Percentiles rank a stretch among this genome's conserved stretches.
Conservation (phyloP, 768 basidiomycete genomes). For the Ephemerocybe angulata region DNA sequence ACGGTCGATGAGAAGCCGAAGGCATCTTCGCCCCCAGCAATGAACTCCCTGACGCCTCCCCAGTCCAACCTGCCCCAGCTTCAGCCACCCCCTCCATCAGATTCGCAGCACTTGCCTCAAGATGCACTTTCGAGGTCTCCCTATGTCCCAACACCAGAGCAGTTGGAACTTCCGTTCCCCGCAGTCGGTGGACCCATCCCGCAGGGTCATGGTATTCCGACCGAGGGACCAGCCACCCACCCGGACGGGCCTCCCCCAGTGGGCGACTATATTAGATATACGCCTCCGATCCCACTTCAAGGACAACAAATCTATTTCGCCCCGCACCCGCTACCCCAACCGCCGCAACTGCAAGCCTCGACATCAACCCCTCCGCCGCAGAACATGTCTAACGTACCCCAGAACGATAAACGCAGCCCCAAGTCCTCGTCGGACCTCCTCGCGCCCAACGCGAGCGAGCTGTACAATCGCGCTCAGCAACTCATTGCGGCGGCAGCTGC, state of each 20-base stretch:
- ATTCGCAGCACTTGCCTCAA: constrained; percentile 33
- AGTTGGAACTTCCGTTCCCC: constrained; percentile 36
- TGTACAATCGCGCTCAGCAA: constrained; percentile 46
- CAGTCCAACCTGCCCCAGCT: constrained; percentile 8
- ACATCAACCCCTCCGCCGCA: constrained; percentile 23
- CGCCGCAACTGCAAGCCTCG: constrained; percentile 4
- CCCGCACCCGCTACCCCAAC: constrained; percentile 11
- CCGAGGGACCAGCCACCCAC: constrained; percentile 39
- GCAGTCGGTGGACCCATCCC: constrained; percentile 38
- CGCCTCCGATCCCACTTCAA: constrained; percentile 35
- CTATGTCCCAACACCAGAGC: constrained; percentile 22
- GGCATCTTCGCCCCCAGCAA: not conserved
- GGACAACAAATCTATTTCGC: constrained; percentile 30
- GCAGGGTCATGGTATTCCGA: constrained; percentile 42
- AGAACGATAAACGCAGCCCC: constrained; percentile 4
- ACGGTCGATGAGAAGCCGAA: not conserved
- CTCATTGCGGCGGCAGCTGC: constrained; percentile 16
- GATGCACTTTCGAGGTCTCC: constrained; percentile 27
- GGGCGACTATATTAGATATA: constrained; percentile 38
- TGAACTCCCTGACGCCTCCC: not conserved
- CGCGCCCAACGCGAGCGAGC: constrained; percentile 50
- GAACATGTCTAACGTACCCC: constrained; percentile 31
- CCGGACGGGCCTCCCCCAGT: constrained; percentile 38
- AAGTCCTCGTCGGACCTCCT: constrained; percentile 31
- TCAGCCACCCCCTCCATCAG: constrained; percentile 10